phyloP scores from a whole-genome alignment of 306 rosid species.

The Arachis hypogaea region DNA sequence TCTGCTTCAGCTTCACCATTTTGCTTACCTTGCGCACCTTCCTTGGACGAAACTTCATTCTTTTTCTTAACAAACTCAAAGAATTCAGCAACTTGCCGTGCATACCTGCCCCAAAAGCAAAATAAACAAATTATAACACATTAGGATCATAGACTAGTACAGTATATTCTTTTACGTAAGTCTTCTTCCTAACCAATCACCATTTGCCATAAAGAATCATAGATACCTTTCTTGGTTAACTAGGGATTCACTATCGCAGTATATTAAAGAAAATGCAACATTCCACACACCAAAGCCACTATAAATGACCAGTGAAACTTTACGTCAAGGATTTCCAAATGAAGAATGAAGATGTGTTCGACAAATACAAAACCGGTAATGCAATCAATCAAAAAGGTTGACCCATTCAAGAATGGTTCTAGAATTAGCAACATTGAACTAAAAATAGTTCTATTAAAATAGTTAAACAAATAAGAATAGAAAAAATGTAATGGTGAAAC shows the following conservation, averaged over 20 bases:
- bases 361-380: too few relatives aligned
- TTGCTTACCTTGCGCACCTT: slow-evolving; percentile 49
- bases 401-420: too few relatives aligned
- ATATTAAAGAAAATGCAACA: neutral
- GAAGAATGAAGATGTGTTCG: too few relatives aligned
- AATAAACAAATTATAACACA: neutral
- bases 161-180: neutral
- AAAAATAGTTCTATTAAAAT: too few relatives aligned
- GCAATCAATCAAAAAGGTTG: too few relatives aligned
- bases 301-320: too few relatives aligned
- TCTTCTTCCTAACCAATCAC: neutral
- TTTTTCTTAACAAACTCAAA: slow-evolving; percentile 91
- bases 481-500: too few relatives aligned
- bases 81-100: slow-evolving; percentile 91
- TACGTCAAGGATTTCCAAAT: too few relatives aligned
- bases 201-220: neutral
- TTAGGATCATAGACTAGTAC: neutral
- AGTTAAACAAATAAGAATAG: too few relatives aligned
- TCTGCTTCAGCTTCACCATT: slow-evolving; percentile 58
- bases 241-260: neutral
- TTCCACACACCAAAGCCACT: too few relatives aligned
- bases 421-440: too few relatives aligned
- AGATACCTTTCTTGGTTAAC: neutral
- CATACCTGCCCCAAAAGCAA: slow-evolving; percentile 69
- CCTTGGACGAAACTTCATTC: slow-evolving; percentile 54